Percentiles rank a stretch among this genome's conserved stretches.
phyloP scores from a whole-genome alignment of 345 rosid species.

The Salix exigua region DNA sequence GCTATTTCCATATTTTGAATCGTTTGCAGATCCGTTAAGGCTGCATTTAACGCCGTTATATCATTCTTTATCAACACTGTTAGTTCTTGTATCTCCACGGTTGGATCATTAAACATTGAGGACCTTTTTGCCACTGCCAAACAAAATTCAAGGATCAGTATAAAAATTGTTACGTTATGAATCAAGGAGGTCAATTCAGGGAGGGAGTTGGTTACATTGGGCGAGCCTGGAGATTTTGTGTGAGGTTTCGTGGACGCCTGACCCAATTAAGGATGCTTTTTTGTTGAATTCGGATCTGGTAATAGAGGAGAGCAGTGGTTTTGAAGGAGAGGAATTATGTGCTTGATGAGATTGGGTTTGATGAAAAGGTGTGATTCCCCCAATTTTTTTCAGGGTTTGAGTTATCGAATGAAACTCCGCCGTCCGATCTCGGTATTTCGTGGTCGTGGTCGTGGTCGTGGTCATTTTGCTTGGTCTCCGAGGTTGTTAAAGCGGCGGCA shows the following conservation, averaged over 20 bases:
- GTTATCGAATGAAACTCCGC: constrained; percentile 71
- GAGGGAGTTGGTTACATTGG: constrained; percentile 40
- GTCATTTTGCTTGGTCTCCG: constrained; percentile 34
- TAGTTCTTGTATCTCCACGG: constrained; percentile 73
- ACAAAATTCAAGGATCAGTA: constrained; percentile 5
- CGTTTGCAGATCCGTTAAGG: constrained; percentile 72
- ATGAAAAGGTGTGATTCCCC: constrained; percentile 37
- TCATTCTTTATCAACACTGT: constrained; percentile 79
- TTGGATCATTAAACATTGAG: constrained; percentile 81
- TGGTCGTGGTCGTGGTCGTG: constrained; percentile 20
- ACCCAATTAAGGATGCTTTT: constrained; percentile 62
- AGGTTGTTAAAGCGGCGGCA: not conserved
- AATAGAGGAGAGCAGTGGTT: constrained; percentile 31
- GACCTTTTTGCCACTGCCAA: constrained; percentile 73
- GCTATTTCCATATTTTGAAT: constrained; percentile 76
- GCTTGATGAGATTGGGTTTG: constrained; percentile 11
- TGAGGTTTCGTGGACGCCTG: constrained; percentile 64
- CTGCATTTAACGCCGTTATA: constrained; percentile 64
- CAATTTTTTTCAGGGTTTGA: constrained; percentile 65
- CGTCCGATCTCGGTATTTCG: constrained; percentile 66
- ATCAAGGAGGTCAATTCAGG: not conserved
- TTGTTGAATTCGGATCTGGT: constrained; percentile 75
- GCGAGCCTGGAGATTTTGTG: constrained; percentile 67
- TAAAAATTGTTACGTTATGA: not conserved
- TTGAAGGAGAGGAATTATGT: constrained; percentile 25